Percentiles rank a stretch among this genome's conserved stretches.
Conservation (phyloP, 495 filamentous ascomycete genomes). For the Pyrenula massariospora region DNA sequence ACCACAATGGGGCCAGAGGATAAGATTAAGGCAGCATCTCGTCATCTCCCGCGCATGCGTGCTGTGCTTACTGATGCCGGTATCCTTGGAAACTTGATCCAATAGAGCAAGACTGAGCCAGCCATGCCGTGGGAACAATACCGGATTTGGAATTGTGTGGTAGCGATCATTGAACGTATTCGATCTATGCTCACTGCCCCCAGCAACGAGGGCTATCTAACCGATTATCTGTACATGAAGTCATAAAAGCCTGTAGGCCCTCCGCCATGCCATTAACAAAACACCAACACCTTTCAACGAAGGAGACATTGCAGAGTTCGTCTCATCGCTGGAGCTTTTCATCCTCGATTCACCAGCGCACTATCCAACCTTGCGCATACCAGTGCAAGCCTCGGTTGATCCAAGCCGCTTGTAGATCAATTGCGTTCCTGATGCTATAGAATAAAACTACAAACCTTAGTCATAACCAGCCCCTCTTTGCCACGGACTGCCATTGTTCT, state of each 20-base stretch:
- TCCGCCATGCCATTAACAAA: neutral
- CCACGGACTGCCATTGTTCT: slow-evolving; percentile 53
- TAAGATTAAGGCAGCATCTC: too few species aligned
- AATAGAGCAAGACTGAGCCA: too few species aligned
- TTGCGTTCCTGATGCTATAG: too few species aligned
- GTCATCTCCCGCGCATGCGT: too few species aligned
- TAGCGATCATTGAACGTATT: neutral
- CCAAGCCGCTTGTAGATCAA: too few species aligned
- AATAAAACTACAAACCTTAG: too few species aligned
- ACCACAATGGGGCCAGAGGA: too few species aligned
- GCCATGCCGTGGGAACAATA: too few species aligned
- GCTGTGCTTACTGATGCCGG: too few species aligned
- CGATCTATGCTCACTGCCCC: neutral
- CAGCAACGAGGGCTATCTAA: neutral
- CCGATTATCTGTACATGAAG: neutral
- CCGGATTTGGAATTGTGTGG: too few species aligned
- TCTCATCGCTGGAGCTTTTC: neutral
- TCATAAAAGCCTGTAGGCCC: neutral
- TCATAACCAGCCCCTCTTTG: slow-evolving; percentile 57
- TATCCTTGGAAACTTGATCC: too few species aligned
- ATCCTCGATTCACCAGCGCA: neutral
- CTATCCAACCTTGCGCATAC: neutral
- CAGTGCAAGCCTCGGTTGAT: neutral
- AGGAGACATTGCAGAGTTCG: neutral
- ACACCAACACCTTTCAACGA: neutral